Base-by-base conservation (phyloP, 2,329 filamentous ascomycete genomes). In the Akanthomyces muscarius region DNA sequence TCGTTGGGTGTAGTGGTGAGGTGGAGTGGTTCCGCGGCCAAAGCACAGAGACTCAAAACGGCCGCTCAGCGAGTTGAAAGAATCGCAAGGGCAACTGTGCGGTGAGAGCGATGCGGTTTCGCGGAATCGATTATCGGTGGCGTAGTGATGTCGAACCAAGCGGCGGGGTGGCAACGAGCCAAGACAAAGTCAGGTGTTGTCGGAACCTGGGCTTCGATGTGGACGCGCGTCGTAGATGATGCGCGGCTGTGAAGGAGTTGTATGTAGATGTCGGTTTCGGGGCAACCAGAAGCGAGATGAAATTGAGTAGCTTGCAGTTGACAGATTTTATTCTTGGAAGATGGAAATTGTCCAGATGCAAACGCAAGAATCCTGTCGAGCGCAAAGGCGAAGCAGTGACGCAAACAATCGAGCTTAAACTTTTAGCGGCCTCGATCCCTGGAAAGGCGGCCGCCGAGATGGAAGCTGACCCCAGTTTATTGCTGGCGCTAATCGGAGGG, bases 331-430 rank as follows among this genome's bases (percentile, higher is more conserved):
- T 30, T 21, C 7, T 30, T 28, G 38, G 14, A 41, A 41, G 14
- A 16, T 50, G 25, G 14, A 18, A 30, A 14, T 30, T 53, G 50
- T 6, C n/a, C 14, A 38, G 50, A 38, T 53, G 50, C 14, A 38
- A 36, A 38, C 8, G 33, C 16, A 38, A 23, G 30, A 38, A 38
- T 11, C 28, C 28, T 5, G 30, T 23, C 50, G 30, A 23, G 28
- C 18, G 4, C 30, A 8, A 18, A 7, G 7, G 7, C 6, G 13
- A 5, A 38, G 8, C 23, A 36, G 23, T 57, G 54, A 57, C 54
- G 54, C 54, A 57, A 33, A 41, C 54, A 57, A 47, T 25, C 28
- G 54, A 57, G 41, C 42, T 57, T 57, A 57, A 57, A 44, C 16
- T 30, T 38, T 57, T 57, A 57, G 54, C 54, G 41, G 54, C 52